Base-by-base conservation (phyloP, 2,329 filamentous ascomycete species). In the Ophiostoma sp. region DNA sequence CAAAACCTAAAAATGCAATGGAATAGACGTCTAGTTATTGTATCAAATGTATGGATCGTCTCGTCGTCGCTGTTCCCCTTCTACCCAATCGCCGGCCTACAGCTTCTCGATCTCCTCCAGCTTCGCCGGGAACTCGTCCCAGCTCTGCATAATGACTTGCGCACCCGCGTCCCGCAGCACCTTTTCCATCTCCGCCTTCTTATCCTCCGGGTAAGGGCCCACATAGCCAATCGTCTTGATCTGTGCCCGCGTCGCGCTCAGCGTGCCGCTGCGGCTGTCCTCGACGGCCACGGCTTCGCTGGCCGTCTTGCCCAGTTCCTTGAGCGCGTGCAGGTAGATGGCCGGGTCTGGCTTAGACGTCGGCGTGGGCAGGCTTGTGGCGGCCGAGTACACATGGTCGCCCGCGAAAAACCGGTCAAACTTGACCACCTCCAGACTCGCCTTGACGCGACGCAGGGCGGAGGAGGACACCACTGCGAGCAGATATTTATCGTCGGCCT, bases 321-420 rank as follows among this genome's bases (percentile, higher is more conserved):
- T 84, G 80, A 94, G 88, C 28, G 94, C 92, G 81, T 91, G 88
- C 76, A 94, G 83, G 85, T 97, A 97, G 83, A 97, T 92, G 77
- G 93, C 93, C 22, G 95, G 94, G 83, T 97, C 93, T 19, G 94
- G 94, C 88, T 97, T 97, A 82, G 90, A 93, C 72, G 93, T 95
- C n/a, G 94, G 94, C 79, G 86, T 89, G 73, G 88, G 85, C 78
- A 97, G 87, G 74, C 91, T 93, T 42, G 91, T 93, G 73, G 93
- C 93, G 72, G 94, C 94, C 61, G 91, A 93, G 87, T 92, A 97
- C 81, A 97, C 87, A 77, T 90, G 87, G 77, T 93, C 88, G 36
- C 87, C 83, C 33, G 87, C 83, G 85, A 97, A 97, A 87, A 90
- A 97, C 83, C 91, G 90, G 82, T 90, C 90, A 81, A 95, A 92